Evolutionary conservation across 2,329 filamentous ascomycete genomes (phyloP).

Genomic region (Domatiomyces globalis): DNA sequence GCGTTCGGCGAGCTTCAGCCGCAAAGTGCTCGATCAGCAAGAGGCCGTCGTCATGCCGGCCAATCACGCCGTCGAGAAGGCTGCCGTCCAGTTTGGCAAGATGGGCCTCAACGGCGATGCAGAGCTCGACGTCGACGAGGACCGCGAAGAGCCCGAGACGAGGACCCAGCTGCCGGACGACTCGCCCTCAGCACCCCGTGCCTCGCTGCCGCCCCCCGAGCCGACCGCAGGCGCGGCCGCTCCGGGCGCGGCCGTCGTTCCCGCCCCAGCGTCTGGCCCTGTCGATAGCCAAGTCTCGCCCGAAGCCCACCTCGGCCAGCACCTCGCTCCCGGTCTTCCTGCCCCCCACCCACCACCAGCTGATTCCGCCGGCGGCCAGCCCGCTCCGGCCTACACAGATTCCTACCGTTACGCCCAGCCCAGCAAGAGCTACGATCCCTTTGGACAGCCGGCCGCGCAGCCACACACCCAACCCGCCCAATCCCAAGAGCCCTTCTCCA

Average conservation of each 20-base stretch:
- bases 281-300: conserved; percentile 19
- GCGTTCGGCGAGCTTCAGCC: conserved; percentile 67
- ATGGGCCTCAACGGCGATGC: conserved; percentile 76
- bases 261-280: background rate
- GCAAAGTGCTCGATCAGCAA: conserved; percentile 82
- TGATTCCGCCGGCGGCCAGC: conserved; percentile 31
- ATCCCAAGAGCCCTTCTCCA: conserved; percentile 42
- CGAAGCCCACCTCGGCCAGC: conserved; percentile 34
- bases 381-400: conserved; percentile 34
- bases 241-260: background rate
- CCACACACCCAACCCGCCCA: conserved; percentile 45
- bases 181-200: conserved; percentile 74
- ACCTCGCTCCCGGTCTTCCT: conserved; percentile 48
- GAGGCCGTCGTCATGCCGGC: conserved; percentile 97
- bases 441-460: conserved; percentile 49
- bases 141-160: conserved; percentile 89
- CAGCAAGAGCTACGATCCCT: conserved; percentile 79
- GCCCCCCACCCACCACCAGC: conserved; percentile 39
- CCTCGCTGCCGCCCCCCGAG: conserved; percentile 65
- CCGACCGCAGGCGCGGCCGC: conserved; percentile 27
- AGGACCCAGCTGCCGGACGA: conserved; percentile 85
- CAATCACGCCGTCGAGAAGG: conserved; percentile 84
- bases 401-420: conserved; percentile 34
- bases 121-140: conserved; percentile 74
- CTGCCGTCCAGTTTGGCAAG: conserved; percentile 90